These are phyloP conservation scores for Eimeria necatrix DNA, from an alignment of 169 alveolate genomes.

Conservation along the genomic window DNA sequence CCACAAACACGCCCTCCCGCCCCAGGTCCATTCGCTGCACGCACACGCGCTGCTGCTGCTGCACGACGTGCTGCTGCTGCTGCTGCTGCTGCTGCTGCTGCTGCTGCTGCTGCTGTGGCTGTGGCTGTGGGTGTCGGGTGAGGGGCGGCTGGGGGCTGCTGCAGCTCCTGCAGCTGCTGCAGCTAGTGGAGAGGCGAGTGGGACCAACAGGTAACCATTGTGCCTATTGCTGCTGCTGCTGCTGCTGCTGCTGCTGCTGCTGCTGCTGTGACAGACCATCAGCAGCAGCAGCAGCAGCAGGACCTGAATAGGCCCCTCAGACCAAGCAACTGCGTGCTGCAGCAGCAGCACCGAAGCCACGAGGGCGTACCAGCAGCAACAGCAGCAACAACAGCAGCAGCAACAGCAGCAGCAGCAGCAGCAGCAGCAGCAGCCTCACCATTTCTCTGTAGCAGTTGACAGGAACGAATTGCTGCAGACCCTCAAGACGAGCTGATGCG, in stretches of 20 bases:
- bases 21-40: conserved; percentile 81
- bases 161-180: no score
- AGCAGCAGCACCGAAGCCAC: background rate
- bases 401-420: background rate
- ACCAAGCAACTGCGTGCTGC: background rate
- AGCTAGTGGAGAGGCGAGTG: no score
- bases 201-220: no score
- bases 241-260: no score
- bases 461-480: conserved; percentile 85
- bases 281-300: background rate
- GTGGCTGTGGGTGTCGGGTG: no score
- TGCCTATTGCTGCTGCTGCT: no score
- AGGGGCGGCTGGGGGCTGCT: no score
- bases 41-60: background rate
- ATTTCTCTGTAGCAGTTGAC: conserved; percentile 83
- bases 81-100: no score
- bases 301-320: background rate
- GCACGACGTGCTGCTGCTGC: background rate
- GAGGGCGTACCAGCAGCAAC: background rate
- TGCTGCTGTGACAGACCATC: no score
- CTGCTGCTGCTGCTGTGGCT: no score
- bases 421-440: conserved; percentile 81
- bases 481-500: conserved; percentile 80
- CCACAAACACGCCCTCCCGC: conserved; percentile 90
- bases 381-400: conserved; percentile 4